These are phyloP conservation scores for Candida freyschussii DNA, from an alignment of 1,139 yeast species.

Conservation along the genomic window DNA sequence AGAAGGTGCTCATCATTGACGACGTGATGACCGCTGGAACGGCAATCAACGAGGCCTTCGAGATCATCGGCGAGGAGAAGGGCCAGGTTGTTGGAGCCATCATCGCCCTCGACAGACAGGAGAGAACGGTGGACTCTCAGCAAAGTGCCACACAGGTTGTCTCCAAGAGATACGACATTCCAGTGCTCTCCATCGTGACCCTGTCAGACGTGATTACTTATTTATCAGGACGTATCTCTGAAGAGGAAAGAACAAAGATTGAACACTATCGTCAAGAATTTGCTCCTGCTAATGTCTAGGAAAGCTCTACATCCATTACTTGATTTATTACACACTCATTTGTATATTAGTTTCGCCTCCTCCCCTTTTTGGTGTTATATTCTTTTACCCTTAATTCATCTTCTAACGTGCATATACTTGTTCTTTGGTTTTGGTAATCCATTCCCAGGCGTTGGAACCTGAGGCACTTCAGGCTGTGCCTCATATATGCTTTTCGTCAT, in stretches of 20 bases:
- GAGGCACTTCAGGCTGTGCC: conserved; percentile 29
- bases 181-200: conserved; percentile 77
- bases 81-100: conserved; percentile 81
- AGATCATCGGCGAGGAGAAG: conserved; percentile 62
- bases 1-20: conserved; percentile 79
- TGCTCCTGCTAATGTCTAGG: conserved; percentile 24
- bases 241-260: conserved; percentile 50
- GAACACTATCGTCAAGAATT: conserved; percentile 50
- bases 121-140: conserved; percentile 64
- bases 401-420: conserved; percentile 33
- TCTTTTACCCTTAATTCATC: too few relatives aligned
- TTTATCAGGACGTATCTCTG: conserved; percentile 49
- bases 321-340: background rate
- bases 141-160: conserved; percentile 82
- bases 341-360: too few relatives aligned
- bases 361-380: too few relatives aligned
- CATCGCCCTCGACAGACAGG: conserved; percentile 94
- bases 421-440: conserved; percentile 34
- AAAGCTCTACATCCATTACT: background rate
- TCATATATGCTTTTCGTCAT: conserved; percentile 70
- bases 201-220: conserved; percentile 69
- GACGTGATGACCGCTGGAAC: conserved; percentile 99
- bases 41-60: conserved; percentile 91
- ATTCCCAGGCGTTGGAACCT: conserved; percentile 27
- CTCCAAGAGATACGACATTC: conserved; percentile 64